Conservation (phyloP, 2,329 filamentous ascomycete species). For the Aspergillus oerlinghausenensis region DNA sequence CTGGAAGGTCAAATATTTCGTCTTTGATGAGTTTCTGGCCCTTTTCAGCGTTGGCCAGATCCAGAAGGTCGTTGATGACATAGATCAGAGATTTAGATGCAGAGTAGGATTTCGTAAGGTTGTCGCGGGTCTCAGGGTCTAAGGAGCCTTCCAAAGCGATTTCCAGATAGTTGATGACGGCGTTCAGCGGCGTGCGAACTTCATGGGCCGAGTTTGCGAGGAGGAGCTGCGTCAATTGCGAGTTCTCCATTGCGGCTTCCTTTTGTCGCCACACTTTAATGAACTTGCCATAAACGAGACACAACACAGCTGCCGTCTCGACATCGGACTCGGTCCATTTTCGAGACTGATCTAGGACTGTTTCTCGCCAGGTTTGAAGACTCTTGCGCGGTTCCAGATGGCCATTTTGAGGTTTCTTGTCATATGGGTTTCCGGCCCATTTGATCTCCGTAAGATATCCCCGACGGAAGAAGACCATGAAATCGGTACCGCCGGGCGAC, state of each 20-base stretch:
- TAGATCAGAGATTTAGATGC: slow-evolving; percentile 90
- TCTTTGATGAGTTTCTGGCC: slow-evolving; percentile 74
- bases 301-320: slow-evolving; percentile 82
- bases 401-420: slow-evolving; percentile 66
- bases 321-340: slow-evolving; percentile 89
- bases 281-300: slow-evolving; percentile 82
- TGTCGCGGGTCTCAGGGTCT: slow-evolving; percentile 79
- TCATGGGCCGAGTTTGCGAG: slow-evolving; percentile 88
- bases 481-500: slow-evolving; percentile 70
- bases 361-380: slow-evolving; percentile 78
- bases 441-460: slow-evolving; percentile 77
- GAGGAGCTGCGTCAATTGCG: slow-evolving; percentile 71
- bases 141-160: slow-evolving; percentile 79
- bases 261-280: slow-evolving; percentile 93
- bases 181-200: slow-evolving; percentile 83
- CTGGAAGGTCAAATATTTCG: slow-evolving; percentile 68
- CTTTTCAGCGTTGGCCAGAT: slow-evolving; percentile 83
- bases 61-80: slow-evolving; percentile 86
- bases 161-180: slow-evolving; percentile 91
- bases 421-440: slow-evolving; percentile 56
- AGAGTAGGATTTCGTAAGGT: slow-evolving; percentile 77
- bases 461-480: slow-evolving; percentile 86
- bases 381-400: slow-evolving; percentile 77
- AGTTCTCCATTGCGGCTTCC: slow-evolving; percentile 75
- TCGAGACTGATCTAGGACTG: slow-evolving; percentile 71